Conservation (phyloP, 2,329 filamentous ascomycete genomes). For the Arthrobotrys sinensis region DNA sequence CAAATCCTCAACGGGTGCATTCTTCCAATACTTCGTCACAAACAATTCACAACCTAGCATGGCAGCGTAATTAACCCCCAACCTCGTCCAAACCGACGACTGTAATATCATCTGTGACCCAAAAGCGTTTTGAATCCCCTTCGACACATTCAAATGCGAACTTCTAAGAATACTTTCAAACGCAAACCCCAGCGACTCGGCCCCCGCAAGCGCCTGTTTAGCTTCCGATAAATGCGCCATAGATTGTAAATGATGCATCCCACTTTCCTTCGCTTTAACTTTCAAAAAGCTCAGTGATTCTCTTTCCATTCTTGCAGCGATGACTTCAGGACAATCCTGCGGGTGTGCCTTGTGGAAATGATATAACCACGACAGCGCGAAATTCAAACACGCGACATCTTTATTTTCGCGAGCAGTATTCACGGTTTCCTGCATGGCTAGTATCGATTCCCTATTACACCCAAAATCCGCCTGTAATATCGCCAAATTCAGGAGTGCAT, state of each 20-base stretch:
- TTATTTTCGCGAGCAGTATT: conserved; percentile 94
- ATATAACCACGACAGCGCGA: conserved; percentile 94
- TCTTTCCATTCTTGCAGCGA: conserved; percentile 83
- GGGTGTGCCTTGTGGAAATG: conserved; percentile 92
- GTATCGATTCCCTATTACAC: conserved; percentile 88
- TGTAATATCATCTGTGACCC: conserved; percentile 81
- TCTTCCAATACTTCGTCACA: conserved; percentile 78
- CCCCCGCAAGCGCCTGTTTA: conserved; percentile 80
- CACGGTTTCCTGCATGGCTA: conserved; percentile 94
- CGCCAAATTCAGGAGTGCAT: conserved; percentile 91
- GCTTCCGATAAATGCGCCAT: conserved; percentile 88
- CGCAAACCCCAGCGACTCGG: conserved; percentile 69
- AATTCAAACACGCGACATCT: conserved; percentile 93
- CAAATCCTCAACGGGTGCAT: conserved; percentile 80
- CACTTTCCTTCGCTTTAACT: conserved; percentile 85
- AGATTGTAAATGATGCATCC: conserved; percentile 87
- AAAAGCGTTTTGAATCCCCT: conserved; percentile 80
- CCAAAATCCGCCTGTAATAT: conserved; percentile 96
- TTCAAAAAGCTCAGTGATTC: conserved; percentile 88
- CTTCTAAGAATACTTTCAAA: conserved; percentile 86
- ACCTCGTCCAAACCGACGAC: conserved; percentile 81
- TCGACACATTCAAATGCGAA: conserved; percentile 84
- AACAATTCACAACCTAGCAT: conserved; percentile 80
- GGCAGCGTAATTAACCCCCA: conserved; percentile 76
- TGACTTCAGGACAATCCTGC: conserved; percentile 76